Evolutionary conservation across 108 stramenopile species (phyloP), one percentile per base, ranked within the genome.

Genomic region (Fistulifera pelliculosa): DNA sequence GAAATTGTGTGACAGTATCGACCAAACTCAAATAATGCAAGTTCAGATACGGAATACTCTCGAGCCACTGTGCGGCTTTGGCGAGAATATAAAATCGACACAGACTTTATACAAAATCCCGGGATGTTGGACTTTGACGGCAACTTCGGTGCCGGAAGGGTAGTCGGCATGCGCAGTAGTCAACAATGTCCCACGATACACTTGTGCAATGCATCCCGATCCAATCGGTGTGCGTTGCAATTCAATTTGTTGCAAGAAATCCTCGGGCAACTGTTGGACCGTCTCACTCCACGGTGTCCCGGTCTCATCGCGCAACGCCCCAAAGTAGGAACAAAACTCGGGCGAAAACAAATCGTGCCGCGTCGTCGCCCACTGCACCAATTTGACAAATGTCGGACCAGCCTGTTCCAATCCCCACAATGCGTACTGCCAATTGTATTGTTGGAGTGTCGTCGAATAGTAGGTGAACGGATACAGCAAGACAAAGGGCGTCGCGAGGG

Each of bases 91-190:
- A 90, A 65, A 83, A 53, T 95, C 94, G 24, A 89, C 79, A 51
- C 87, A 89, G 1, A 89, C 87, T 62, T 86, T 86, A 54, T 69
- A 49, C 68, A 75, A 81, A 21, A 93, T 89, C 17, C 72, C 61
- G 1, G 94, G 94, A 73, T 95, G 94, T 53, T 88, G 76, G 0
- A 95, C 85, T 59, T 94, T 91, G 52, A 94, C 68, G 41, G 93
- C 93, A 18, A 94, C 59, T 24, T 71, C 53, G 0, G 89, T 80
- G 1, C 71, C 78, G 21, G 64, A 52, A 21, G 83, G 80, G 60
- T 74, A 79, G 0, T 60, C 40, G 1, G 56, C 62, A 16, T 75
- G 35, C 31, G 56, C 24, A 18, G 27, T 19, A 2, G 47, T 4
- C 23, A 22, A 52, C 42, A 81, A 56, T 38, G 47, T 61, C 47